Base-by-base conservation (phyloP, 495 filamentous ascomycete species). In the Chaetomium tenue region DNA sequence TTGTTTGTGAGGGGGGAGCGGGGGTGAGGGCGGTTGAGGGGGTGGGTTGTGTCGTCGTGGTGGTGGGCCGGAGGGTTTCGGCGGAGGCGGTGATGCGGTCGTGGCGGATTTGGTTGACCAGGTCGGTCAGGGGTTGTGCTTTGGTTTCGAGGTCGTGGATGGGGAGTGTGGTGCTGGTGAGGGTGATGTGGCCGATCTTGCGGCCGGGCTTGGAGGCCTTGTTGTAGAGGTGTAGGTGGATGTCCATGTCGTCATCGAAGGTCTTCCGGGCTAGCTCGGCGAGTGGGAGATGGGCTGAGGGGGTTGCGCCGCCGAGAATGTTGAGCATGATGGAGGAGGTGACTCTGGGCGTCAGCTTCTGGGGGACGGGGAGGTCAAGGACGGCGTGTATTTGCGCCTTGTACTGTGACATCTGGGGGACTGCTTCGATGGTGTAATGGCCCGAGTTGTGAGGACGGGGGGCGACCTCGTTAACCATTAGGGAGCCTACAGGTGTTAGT, bases 391-490 rank as follows among this genome's bases (percentile, higher is more conserved):
- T 83, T 71, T 98, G 94, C 39, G 91, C 87, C 73, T 94, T 89
- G 75, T 90, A 98, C 75, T 98, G 94, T 22, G 92, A 97, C 64
- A 94, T 81, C 48, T 83, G 79, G 0, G 86, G 84, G 63, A 95
- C 92, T 37, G 91, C 91, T 81, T 98, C 94, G 69, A 98, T 98
- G 23, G 91, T 97, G 78, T 94, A 95, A 76, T 98, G 94, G 16
- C 94, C 94, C 1, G 91, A 96, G 77, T 98, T 98, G 78, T 98
- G 94, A 48, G 93, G 91, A 12, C 94, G 86, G 52, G 91, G 92
- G n/a, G 94, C 94, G 57, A 97, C 89, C 76, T 98, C 94, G 75
- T 96, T 97, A 60, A 98, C 82, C 65, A 96, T 77, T 4, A 96
- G 81, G 1, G 72, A 76, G 13, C 76, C 84, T 83, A 67, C 15